These are phyloP conservation scores for Thraustotheca clavata DNA, from an alignment of 352 stramenopile species.

Conservation along the genomic window DNA sequence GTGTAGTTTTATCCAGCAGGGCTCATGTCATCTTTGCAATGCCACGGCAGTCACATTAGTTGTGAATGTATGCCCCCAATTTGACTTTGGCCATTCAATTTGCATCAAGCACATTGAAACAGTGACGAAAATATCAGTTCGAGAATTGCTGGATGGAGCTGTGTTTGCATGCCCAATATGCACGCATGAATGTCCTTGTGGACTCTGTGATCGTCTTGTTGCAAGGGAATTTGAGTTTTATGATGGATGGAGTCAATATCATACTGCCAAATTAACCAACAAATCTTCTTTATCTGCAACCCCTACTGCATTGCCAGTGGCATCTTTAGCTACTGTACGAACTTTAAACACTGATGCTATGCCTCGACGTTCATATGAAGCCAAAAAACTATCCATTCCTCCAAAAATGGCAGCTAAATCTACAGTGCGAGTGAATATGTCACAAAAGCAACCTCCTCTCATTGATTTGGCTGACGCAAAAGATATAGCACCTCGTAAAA, in stretches of 20 bases:
- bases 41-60: background rate
- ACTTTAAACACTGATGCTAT: background rate
- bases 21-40: constrained; percentile 14
- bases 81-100: constrained; percentile 16
- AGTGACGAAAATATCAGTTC: background rate
- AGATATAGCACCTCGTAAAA: background rate
- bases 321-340: background rate
- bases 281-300: background rate
- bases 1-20: constrained; percentile 19
- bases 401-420: constrained; percentile 1
- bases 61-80: constrained; percentile 13
- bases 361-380: background rate
- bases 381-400: background rate
- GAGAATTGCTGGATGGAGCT: background rate
- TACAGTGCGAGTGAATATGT: background rate
- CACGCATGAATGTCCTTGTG: constrained; percentile 2
- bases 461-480: constrained; percentile 5
- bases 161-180: constrained; percentile 10
- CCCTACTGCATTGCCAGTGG: background rate
- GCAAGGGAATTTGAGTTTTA: constrained; percentile 1
- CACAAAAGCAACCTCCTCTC: background rate
- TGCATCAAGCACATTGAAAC: constrained; percentile 7
- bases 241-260: background rate
- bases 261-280: background rate
- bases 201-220: background rate